Base-by-base conservation (phyloP, 1,284 basidiomycete genomes). In the Trametes hirsuta region DNA sequence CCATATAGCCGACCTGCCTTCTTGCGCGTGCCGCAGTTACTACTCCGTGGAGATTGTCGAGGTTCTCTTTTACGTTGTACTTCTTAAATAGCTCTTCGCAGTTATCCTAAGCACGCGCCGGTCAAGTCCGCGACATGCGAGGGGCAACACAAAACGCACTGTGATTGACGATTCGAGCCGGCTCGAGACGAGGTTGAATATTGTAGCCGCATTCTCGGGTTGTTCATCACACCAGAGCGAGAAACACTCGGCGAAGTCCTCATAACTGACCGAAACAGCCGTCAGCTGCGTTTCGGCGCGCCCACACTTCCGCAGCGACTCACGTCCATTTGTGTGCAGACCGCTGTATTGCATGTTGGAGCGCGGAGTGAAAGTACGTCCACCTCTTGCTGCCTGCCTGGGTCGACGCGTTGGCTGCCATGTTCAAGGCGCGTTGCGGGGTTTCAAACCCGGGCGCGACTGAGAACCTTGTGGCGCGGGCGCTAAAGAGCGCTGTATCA, bases 311-410 rank as follows among this genome's bases (percentile, higher is more conserved):
- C 10, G 5, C 34, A 42, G 14, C 21, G 49, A 84, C 89, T 68
- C 66, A 90, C 90, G 88, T 87, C 90, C 90, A 92, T 69, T 91
- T 91, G 71, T 88, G 86, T 4, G 88, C 84, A n/a, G 88, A 82
- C 21, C 87, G 80, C 67, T 89, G 87, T 24, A 90, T 84, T 14
- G 90, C 90, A 12, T 90, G 82, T 68, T 90, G 87, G 30, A 92
- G 73, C 0, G 90, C 90, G 1, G 87, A 86, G 62, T 87, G 84
- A 62, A 91, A 91, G 69, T 89, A 85, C 0, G 81, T 84, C 87
- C 88, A 92, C 36, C 90, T 84, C 69, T 85, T 84, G 68, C 84
- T 90, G 51, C 84, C 84, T 57, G 61, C 53, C 55, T 66, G 65
- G 14, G 61, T 55, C 10, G 63, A 58, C 64, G 68, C 47, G 45